phyloP scores from a whole-genome alignment of 805 yeast genomes.

The Vanderwaltozyma verrucispora region DNA sequence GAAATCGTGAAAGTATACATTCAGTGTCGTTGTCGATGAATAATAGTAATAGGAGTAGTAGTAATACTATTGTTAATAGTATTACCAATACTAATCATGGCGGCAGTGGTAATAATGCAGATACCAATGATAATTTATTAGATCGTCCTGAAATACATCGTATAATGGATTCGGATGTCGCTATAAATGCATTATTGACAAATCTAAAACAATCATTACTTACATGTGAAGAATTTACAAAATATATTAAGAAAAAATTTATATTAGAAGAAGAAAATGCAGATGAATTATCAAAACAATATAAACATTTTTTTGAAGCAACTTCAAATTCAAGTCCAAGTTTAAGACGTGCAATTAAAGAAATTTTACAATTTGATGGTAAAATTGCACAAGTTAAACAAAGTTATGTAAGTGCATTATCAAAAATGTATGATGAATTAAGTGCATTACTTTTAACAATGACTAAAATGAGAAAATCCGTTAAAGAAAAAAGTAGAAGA shows the following conservation, averaged over 20 bases:
- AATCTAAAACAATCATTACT: slow-evolving; percentile 70
- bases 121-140: slow-evolving; percentile 25
- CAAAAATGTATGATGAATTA: slow-evolving; percentile 79
- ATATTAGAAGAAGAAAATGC: slow-evolving; percentile 69
- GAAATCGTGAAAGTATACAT: no score
- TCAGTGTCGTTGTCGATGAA: no score
- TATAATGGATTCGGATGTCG: slow-evolving; percentile 58
- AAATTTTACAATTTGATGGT: slow-evolving; percentile 69
- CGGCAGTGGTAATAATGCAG: background rate
- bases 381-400: slow-evolving; percentile 59
- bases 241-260: slow-evolving; percentile 69
- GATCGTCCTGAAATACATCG: slow-evolving; percentile 41
- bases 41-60: no score
- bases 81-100: no score
- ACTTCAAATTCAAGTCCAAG: slow-evolving; percentile 29
- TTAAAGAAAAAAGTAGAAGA: slow-evolving; percentile 73
- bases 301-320: slow-evolving; percentile 35
- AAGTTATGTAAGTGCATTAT: slow-evolving; percentile 69
- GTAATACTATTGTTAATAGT: no score
- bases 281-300: slow-evolving; percentile 61
- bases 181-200: slow-evolving; percentile 59
- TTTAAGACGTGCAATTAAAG: slow-evolving; percentile 54
- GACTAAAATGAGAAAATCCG: slow-evolving; percentile 57
- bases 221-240: slow-evolving; percentile 78
- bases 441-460: slow-evolving; percentile 59